These are phyloP conservation scores for Ophiocordyceps camponoti-leonardi DNA, from an alignment of 2,329 filamentous ascomycete genomes.

Conservation along the genomic window DNA sequence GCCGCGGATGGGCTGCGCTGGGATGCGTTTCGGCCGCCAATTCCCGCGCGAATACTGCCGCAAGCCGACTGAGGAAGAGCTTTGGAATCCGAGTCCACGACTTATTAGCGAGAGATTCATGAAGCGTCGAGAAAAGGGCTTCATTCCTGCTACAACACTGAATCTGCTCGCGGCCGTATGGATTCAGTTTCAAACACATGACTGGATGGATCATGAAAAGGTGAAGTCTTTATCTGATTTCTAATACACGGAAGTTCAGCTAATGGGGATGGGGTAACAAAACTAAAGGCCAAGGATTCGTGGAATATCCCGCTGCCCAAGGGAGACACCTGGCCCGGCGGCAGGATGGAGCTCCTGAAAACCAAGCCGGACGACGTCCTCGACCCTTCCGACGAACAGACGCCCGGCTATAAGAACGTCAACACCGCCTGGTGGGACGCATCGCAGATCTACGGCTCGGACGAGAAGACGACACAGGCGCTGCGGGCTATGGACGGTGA, in stretches of 20 bases:
- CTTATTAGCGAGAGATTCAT: neutral
- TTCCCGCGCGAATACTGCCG: neutral
- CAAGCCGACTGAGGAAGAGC: conserved; percentile 1
- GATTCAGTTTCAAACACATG: conserved; percentile 1
- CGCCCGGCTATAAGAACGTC: neutral
- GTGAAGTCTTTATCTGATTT: neutral
- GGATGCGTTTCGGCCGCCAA: conserved; percentile 1
- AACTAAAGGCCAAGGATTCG: neutral
- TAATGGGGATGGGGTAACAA: too few species aligned
- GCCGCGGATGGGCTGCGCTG: neutral
- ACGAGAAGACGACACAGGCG: neutral
- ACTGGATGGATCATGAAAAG: conserved; percentile 1
- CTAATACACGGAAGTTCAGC: too few species aligned
- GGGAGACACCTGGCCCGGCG: neutral
- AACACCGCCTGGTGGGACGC: conserved; percentile 1
- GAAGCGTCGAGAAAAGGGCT: neutral
- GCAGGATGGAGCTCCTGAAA: neutral
- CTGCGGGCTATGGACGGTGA: neutral
- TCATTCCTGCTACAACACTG: neutral
- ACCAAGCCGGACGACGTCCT: neutral
- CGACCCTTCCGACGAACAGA: neutral
- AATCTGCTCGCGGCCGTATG: neutral
- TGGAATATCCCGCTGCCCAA: neutral
- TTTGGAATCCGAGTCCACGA: neutral
- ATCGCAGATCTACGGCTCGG: conserved; percentile 1